Evolutionary conservation across 257 asterid species (phyloP), one percentile per base, ranked within the genome.

Genomic region (Fraxinus anomala): DNA sequence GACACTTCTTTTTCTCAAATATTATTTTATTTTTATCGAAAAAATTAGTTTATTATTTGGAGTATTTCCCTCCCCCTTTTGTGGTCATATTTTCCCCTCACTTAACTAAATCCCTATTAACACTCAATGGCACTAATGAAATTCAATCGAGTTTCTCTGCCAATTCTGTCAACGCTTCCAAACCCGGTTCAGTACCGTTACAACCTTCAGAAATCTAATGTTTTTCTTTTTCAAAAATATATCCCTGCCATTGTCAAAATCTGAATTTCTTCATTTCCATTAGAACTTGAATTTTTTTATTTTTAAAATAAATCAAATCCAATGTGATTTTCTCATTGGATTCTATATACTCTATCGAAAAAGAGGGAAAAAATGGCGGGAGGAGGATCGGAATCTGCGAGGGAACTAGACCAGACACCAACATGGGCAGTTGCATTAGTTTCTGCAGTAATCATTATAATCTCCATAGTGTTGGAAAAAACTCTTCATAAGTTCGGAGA

Each of bases 401-500:
- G 91, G 82, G 87, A 89, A 78, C 92, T 89, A 75, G 89, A 89
- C 83, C 80, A 76, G 68, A 89, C 92, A 65, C 96, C 97, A 4
- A 92, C 97, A 40, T 92, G 97, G 97, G 97, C 95, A 0, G 97
- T 91, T 44, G 84, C 97, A 28, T 79, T 89, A 28, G 96, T 92
- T 30, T 86, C 84, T 47, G 84, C 89, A 17, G 81, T 92, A 79
- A 92, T 92, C 76, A 78, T 92, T 76, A 1, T 89, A 1, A 83
- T 92, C 79, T 92, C 97, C n/a, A 89, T 90, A 40, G 0, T 84
- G 47, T 70, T 92, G 86, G 97, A 92, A 83, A 89, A 86, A 81
- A 74, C 79, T 68, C 86, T 92, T 74, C 96, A 92, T 74, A 69
- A 37, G 79, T 72, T 90, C 3, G 89, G 89, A 7, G 72, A 84